These are phyloP conservation scores for Schrenkiella parvula DNA, from an alignment of 345 rosid genomes.

Conservation along the genomic window DNA sequence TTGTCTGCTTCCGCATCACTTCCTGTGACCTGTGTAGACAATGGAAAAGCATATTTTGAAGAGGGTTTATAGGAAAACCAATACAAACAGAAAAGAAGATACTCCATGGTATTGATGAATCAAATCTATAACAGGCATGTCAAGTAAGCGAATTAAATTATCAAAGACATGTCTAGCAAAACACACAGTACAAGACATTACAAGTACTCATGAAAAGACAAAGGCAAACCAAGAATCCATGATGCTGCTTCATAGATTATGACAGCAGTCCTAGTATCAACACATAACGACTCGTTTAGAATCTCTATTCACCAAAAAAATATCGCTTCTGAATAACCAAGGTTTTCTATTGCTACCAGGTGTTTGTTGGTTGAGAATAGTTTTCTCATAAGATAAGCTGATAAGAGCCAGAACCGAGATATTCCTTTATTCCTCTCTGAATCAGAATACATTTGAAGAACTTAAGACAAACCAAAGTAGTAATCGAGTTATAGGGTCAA, in stretches of 20 bases:
- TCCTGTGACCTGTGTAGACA: constrained; percentile 60
- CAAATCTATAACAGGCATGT: neutral
- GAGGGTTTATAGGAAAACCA: neutral
- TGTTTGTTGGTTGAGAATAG: neutral
- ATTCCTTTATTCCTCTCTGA: neutral
- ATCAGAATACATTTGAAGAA: neutral
- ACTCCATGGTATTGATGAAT: neutral
- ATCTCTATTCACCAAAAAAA: neutral
- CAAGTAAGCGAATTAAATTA: neutral
- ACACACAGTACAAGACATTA: neutral
- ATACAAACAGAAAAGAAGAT: neutral
- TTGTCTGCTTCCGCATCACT: constrained; percentile 38
- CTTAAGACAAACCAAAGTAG: neutral
- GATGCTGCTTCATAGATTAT: neutral
- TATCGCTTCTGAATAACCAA: neutral
- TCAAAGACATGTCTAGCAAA: neutral
- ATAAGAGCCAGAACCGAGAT: neutral
- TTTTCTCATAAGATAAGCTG: neutral
- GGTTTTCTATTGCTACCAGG: neutral
- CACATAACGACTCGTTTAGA: neutral
- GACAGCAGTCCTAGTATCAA: neutral
- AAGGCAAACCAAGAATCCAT: neutral
- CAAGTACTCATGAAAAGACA: neutral
- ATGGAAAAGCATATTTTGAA: neutral
- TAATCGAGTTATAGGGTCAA: neutral